A percentile compares a stretch with the other conserved stretches of the same genome.
Conservation (phyloP, 306 rosid genomes). For the Vigna unguiculata region DNA sequence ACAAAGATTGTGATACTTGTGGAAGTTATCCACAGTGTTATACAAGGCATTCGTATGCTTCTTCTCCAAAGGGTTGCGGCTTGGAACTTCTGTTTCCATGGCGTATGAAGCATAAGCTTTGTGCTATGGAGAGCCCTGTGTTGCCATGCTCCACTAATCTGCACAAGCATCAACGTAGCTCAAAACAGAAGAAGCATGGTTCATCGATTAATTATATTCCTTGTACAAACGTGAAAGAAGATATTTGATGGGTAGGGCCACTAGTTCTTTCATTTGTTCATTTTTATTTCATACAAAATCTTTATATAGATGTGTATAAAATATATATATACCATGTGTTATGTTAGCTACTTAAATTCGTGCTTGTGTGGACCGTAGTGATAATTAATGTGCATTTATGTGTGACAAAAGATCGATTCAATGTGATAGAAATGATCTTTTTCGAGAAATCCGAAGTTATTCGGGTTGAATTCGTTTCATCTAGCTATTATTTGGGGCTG, state of each 20-base stretch:
- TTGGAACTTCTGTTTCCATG: constrained; percentile 68
- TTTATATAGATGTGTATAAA: background rate
- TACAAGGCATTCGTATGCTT: constrained; percentile 46
- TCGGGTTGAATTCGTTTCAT: constrained; percentile 25
- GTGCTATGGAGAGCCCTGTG: constrained; percentile 68
- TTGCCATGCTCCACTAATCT: constrained; percentile 50
- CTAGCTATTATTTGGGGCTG: background rate
- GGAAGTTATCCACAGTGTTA: constrained; percentile 45
- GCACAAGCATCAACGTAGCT: constrained; percentile 45
- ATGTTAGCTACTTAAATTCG: constrained; percentile 32
- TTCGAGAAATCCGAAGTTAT: background rate
- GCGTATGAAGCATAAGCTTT: constrained; percentile 73
- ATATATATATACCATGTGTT: background rate
- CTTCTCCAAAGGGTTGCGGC: constrained; percentile 76
- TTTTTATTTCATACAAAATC: constrained; percentile 20
- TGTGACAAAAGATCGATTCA: too few species aligned
- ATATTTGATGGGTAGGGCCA: constrained; percentile 20
- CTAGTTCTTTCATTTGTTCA: constrained; percentile 41
- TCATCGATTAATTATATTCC: constrained; percentile 43
- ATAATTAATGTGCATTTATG: background rate
- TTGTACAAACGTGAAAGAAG: constrained; percentile 48
- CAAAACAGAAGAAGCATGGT: constrained; percentile 52
- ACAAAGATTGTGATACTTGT: constrained; percentile 39
- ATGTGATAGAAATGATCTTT: background rate
- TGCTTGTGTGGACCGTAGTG: too few species aligned